phyloP scores from a whole-genome alignment of 2,329 filamentous ascomycete species.

The Penicillium sp. region DNA sequence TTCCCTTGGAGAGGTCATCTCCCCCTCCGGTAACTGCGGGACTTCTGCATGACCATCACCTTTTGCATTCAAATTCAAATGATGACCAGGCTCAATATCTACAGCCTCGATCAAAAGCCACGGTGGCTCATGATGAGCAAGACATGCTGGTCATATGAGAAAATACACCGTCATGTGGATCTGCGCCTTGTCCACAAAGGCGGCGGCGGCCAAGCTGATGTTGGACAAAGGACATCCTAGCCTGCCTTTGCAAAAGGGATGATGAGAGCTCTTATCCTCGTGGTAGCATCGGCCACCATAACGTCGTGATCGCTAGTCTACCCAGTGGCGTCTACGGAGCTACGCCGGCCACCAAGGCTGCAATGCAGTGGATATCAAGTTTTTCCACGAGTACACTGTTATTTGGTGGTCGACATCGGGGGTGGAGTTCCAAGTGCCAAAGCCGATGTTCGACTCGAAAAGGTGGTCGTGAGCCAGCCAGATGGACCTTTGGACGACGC shows the following conservation, averaged over 20 bases:
- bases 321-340: constrained; percentile 9
- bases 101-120: too few relatives aligned
- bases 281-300: constrained; percentile 12
- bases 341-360: constrained; percentile 8
- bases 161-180: constrained; percentile 16
- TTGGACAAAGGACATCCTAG: constrained; percentile 12
- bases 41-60: too few relatives aligned
- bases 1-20: too few relatives aligned
- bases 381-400: constrained; percentile 15
- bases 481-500: neutral
- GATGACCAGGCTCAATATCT: too few relatives aligned
- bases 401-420: constrained; percentile 17
- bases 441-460: constrained; percentile 8
- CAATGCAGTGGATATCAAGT: constrained; percentile 10
- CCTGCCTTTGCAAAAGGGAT: constrained; percentile 1
- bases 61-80: too few relatives aligned
- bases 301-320: constrained; percentile 15
- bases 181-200: constrained; percentile 17
- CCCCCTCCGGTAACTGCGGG: too few relatives aligned
- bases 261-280: constrained; percentile 14
- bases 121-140: too few relatives aligned
- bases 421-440: constrained; percentile 8
- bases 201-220: constrained; percentile 17
- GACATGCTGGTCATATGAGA: too few relatives aligned
- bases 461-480: constrained; percentile 6